Evolutionary conservation across 2,329 filamentous ascomycete species (phyloP).

Genomic region (Claviceps humidiphila): DNA sequence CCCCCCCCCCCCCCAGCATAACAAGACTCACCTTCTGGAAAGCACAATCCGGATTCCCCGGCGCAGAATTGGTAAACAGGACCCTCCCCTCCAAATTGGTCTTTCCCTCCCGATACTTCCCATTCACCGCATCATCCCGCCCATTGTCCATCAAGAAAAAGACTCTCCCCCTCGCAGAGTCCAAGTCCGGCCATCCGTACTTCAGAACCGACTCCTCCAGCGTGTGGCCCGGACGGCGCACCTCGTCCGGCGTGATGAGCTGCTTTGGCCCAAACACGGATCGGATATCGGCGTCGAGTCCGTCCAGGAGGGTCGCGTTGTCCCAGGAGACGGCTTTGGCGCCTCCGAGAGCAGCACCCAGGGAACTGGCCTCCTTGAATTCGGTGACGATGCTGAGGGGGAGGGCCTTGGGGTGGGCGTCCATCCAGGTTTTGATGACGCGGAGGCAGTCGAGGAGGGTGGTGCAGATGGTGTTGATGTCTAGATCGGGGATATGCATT

Average conservation of each 20-base stretch:
- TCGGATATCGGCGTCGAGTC: conserved; percentile 33
- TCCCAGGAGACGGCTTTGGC: conserved; percentile 30
- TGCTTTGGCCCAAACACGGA: conserved; percentile 25
- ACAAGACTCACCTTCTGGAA: conserved; percentile 26
- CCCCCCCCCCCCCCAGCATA: neutral
- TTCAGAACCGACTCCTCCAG: conserved; percentile 32
- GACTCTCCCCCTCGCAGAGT: conserved; percentile 29
- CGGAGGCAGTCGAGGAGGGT: conserved; percentile 31
- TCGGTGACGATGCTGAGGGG: conserved; percentile 37
- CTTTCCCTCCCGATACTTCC: conserved; percentile 22
- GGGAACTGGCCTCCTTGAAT: conserved; percentile 25
- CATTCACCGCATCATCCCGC: conserved; percentile 22
- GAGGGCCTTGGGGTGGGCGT: conserved; percentile 27
- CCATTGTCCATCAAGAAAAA: conserved; percentile 40
- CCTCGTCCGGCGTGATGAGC: conserved; percentile 33
- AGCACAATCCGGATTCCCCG: conserved; percentile 30
- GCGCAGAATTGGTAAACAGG: conserved; percentile 34
- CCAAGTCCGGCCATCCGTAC: conserved; percentile 34
- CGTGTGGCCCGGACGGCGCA: conserved; percentile 25
- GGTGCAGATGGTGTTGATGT: conserved; percentile 31
- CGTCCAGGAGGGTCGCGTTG: conserved; percentile 24
- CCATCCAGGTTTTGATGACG: conserved; percentile 30
- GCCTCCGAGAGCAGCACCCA: conserved; percentile 15
- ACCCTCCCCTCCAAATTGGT: conserved; percentile 28
- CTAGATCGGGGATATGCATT: conserved; percentile 35